Evolutionary conservation across 352 stramenopile genomes (phyloP).

Genomic region (Pythium oligandrum): DNA sequence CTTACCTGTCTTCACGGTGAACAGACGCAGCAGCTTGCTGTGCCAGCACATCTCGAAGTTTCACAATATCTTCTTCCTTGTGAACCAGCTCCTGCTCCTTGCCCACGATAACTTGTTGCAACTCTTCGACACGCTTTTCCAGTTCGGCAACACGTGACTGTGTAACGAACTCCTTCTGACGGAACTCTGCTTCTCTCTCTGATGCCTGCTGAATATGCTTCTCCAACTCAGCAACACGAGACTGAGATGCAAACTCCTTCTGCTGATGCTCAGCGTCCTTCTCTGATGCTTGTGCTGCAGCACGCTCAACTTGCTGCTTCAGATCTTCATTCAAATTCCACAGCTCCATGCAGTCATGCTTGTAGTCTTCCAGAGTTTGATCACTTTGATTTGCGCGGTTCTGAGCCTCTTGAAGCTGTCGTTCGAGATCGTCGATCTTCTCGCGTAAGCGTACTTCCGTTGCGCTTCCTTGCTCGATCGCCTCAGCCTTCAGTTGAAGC

Average conservation of each 20-base stretch:
- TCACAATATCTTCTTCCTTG: constrained; percentile 47
- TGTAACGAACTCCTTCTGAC: constrained; percentile 45
- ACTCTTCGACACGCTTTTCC: constrained; percentile 48
- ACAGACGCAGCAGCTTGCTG: constrained; percentile 13
- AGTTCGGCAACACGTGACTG: constrained; percentile 54
- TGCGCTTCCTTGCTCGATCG: constrained; percentile 14
- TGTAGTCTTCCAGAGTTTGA: constrained; percentile 69
- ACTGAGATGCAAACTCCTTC: constrained; percentile 51
- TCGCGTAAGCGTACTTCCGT: constrained; percentile 19
- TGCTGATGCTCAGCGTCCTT: constrained; percentile 26
- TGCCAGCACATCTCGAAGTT: constrained; percentile 20
- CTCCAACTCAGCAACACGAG: constrained; percentile 50
- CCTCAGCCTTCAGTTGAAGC: constrained; percentile 17
- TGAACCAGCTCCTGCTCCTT: constrained; percentile 42
- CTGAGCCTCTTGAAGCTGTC: constrained; percentile 25
- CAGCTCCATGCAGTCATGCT: constrained; percentile 72
- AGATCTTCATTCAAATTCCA: constrained; percentile 79
- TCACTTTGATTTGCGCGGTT: constrained; percentile 22
- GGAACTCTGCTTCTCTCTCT: constrained; percentile 36
- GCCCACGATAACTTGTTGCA: constrained; percentile 33
- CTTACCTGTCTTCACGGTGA: constrained; percentile 13
- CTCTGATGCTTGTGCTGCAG: constrained; percentile 27
- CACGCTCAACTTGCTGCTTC: constrained; percentile 63
- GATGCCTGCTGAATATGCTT: constrained; percentile 53
- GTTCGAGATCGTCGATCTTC: constrained; percentile 33